These are phyloP conservation scores for Tuber aestivum DNA, from an alignment of 495 filamentous ascomycete species.

Conservation along the genomic window DNA sequence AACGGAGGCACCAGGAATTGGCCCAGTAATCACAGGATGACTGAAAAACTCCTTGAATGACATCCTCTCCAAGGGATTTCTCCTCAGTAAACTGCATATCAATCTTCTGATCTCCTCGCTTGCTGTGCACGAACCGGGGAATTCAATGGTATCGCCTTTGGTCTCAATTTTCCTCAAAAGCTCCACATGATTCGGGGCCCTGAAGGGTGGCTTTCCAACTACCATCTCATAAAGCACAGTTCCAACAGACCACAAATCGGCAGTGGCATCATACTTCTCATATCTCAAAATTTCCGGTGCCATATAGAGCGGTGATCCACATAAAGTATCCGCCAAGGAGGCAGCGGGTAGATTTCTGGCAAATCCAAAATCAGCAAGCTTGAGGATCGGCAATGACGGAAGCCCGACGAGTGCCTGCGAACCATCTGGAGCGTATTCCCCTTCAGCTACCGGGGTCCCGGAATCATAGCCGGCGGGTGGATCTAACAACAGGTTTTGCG, in stretches of 20 bases:
- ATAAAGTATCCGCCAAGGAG: constrained; percentile 88
- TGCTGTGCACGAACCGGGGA: constrained; percentile 65
- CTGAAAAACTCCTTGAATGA: constrained; percentile 76
- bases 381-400: constrained; percentile 85
- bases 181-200: constrained; percentile 89
- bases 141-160: constrained; percentile 73
- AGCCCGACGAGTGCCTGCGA: constrained; percentile 57
- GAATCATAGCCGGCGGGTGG: constrained; percentile 62
- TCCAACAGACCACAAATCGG: constrained; percentile 94
- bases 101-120: constrained; percentile 74
- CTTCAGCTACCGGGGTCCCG: constrained; percentile 13
- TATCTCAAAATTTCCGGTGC: constrained; percentile 95
- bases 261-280: constrained; percentile 94
- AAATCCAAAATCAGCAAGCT: constrained; percentile 97
- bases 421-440: constrained; percentile 32
- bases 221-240: constrained; percentile 96
- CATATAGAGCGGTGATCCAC: constrained; percentile 98
- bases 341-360: constrained; percentile 82
- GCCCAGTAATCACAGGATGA: constrained; percentile 63
- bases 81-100: constrained; percentile 73
- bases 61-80: constrained; percentile 75
- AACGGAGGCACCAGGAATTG: constrained; percentile 74
- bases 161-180: constrained; percentile 85
- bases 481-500: constrained; percentile 87
- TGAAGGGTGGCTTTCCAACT: constrained; percentile 80